These are phyloP conservation scores for Pichia sp. DNA, from an alignment of 1,139 yeast genomes.

Conservation along the genomic window DNA sequence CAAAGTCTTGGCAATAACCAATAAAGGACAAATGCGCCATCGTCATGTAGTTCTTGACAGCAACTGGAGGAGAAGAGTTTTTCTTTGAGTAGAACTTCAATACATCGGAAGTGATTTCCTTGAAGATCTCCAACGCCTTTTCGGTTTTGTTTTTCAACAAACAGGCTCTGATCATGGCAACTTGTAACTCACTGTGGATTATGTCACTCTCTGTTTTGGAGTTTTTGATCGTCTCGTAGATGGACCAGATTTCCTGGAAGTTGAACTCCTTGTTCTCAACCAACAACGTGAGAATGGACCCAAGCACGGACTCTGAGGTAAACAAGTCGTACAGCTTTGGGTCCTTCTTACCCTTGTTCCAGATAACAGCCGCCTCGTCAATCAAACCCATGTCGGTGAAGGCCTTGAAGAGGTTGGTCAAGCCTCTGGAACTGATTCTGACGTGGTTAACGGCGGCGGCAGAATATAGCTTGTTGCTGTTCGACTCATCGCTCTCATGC, in stretches of 20 bases:
- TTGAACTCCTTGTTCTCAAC: constrained; percentile 55
- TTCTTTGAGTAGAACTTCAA: constrained; percentile 30
- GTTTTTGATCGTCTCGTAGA: constrained; percentile 41
- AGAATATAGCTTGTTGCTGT: background rate
- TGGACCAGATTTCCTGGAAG: constrained; percentile 52
- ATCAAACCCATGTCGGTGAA: constrained; percentile 48
- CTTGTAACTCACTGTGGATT: constrained; percentile 46
- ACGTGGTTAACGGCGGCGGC: background rate
- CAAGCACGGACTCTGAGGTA: constrained; percentile 53
- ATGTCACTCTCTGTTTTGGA: constrained; percentile 25
- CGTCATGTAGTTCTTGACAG: constrained; percentile 41
- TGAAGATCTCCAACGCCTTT: constrained; percentile 47
- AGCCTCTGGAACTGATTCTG: constrained; percentile 45
- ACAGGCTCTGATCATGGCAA: constrained; percentile 58
- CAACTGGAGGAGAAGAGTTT: constrained; percentile 22
- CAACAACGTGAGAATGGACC: constrained; percentile 66
- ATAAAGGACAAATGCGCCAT: constrained; percentile 76
- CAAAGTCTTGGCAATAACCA: constrained; percentile 71
- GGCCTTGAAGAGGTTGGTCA: constrained; percentile 53
- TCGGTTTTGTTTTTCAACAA: constrained; percentile 45
- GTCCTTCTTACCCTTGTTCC: constrained; percentile 41
- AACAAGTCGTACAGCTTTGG: constrained; percentile 30
- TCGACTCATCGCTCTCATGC: background rate
- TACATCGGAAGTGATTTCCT: constrained; percentile 36
- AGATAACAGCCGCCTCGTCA: constrained; percentile 48